These are phyloP conservation scores for Pittosporum tobira DNA, from an alignment of 129 eudicot species.

Conservation along the genomic window DNA sequence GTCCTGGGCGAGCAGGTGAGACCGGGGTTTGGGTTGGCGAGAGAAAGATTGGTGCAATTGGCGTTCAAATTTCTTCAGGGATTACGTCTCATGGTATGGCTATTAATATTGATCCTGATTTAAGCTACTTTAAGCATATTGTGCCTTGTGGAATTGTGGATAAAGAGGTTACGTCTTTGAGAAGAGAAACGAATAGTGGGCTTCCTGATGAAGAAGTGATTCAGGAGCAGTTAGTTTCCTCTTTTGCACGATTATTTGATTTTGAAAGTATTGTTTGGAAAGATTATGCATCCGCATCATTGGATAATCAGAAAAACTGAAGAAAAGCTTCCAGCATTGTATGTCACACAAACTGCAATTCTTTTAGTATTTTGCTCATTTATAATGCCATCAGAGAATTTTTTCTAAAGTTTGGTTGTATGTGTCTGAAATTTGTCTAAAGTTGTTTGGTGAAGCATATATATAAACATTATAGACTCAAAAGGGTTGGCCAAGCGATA, in stretches of 20 bases:
- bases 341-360: too few species aligned
- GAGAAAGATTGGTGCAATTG: slow-evolving; percentile 93
- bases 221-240: slow-evolving; percentile 56
- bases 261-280: slow-evolving; percentile 41
- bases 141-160: slow-evolving; percentile 96
- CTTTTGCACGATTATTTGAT: slow-evolving; percentile 60
- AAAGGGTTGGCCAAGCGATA: too few species aligned
- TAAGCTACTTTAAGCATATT: slow-evolving; percentile 63
- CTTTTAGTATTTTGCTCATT: too few species aligned
- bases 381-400: too few species aligned
- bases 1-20: slow-evolving; percentile 56
- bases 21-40: slow-evolving; percentile 94
- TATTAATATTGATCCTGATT: slow-evolving; percentile 78
- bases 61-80: slow-evolving; percentile 83
- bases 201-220: slow-evolving; percentile 69
- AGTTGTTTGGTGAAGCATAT: too few species aligned
- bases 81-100: slow-evolving; percentile 94
- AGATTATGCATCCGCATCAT: slow-evolving; percentile 18
- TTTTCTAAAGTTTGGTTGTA: too few species aligned
- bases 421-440: too few species aligned
- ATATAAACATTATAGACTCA: too few species aligned
- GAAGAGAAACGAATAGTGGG: slow-evolving; percentile 34
- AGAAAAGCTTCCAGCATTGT: not conserved
- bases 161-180: slow-evolving; percentile 82
- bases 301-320: slow-evolving; percentile 9